Evolutionary conservation across 371 early-diverging fungal species (phyloP).

Genomic region (Mortierella sp.): DNA sequence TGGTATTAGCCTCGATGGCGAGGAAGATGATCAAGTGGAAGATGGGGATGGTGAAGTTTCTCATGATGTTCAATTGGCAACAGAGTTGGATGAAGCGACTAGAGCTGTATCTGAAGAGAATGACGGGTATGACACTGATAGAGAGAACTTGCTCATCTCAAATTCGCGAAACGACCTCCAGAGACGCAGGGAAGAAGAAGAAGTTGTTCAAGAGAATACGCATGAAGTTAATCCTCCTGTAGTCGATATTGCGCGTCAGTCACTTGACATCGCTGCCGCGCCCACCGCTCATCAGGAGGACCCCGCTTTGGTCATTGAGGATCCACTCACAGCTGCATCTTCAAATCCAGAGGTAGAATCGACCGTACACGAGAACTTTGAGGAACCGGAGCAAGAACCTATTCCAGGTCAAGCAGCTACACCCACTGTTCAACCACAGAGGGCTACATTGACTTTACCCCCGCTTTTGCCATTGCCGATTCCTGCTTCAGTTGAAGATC

Average conservation of each 20-base stretch:
- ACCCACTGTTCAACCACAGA: slow-evolving; percentile 17
- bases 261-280: background rate
- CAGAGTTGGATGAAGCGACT: background rate
- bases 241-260: background rate
- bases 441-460: slow-evolving; percentile 25
- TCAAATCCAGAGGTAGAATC: background rate
- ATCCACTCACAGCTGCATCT: slow-evolving; percentile 25
- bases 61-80: background rate
- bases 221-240: background rate
- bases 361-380: background rate
- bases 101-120: slow-evolving; percentile 1
- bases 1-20: slow-evolving; percentile 26
- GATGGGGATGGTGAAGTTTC: slow-evolving; percentile 4
- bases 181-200: background rate
- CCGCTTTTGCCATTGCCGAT: slow-evolving; percentile 36
- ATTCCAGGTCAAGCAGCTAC: background rate
- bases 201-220: background rate
- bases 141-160: background rate
- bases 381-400: slow-evolving; percentile 5
- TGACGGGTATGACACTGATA: background rate
- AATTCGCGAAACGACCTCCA: background rate
- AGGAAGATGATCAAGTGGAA: slow-evolving; percentile 22
- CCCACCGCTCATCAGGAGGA: background rate
- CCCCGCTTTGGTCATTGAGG: slow-evolving; percentile 9
- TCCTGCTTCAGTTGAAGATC: slow-evolving; percentile 12